Evolutionary conservation across 176 grass and related monocot genomes (phyloP).

Genomic region (Zoysia japonica): DNA sequence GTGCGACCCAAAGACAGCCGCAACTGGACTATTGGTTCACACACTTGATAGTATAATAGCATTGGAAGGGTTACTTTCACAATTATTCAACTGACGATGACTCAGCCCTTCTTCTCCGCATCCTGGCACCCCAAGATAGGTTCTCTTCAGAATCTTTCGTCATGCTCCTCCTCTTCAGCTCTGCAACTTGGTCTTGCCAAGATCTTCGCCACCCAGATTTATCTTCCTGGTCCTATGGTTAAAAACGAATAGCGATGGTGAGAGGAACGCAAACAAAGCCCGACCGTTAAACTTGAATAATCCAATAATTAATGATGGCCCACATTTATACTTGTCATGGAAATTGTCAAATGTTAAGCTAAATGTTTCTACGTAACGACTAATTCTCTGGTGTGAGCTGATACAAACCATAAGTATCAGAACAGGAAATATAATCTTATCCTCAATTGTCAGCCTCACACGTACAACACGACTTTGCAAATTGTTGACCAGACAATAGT

Average conservation of each 20-base stretch:
- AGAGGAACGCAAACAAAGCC: neutral
- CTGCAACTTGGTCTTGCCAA: constrained; percentile 69
- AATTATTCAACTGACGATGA: constrained; percentile 40
- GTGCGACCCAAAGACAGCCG: neutral
- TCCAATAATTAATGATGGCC: neutral
- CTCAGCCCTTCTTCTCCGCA: constrained; percentile 55
- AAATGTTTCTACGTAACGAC: constrained; percentile 6
- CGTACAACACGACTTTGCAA: neutral
- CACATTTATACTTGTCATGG: neutral
- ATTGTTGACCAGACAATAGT: constrained; percentile 8
- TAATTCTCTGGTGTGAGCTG: neutral
- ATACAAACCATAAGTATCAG: neutral
- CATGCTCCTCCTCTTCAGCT: constrained; percentile 56
- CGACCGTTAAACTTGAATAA: constrained; percentile 6
- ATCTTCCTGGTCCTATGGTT: constrained; percentile 53
- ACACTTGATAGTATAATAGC: neutral
- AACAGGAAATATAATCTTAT: neutral
- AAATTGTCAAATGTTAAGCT: neutral
- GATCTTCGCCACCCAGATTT: constrained; percentile 57
- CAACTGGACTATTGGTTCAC: neutral
- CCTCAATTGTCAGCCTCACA: constrained; percentile 7
- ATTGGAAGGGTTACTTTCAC: neutral
- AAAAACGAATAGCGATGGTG: neutral
- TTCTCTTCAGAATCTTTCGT: constrained; percentile 59
- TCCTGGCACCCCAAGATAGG: constrained; percentile 75